These are phyloP conservation scores for Solanum piurae DNA, from an alignment of 257 asterid species.

Conservation along the genomic window DNA sequence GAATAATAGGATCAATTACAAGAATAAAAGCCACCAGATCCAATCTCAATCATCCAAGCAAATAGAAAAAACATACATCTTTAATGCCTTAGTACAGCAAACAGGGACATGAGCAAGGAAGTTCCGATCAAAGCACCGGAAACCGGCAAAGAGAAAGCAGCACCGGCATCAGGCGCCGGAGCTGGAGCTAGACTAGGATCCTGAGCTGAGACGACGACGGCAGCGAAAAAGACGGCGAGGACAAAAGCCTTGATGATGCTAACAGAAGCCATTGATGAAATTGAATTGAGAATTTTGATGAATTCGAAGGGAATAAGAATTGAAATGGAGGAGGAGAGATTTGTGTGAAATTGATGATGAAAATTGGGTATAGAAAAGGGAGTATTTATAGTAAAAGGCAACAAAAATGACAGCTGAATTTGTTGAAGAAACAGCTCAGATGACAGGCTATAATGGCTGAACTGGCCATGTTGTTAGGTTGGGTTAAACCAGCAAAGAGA, in stretches of 20 bases:
- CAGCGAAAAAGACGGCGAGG: constrained; percentile 16
- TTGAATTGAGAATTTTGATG: neutral
- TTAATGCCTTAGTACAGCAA: neutral
- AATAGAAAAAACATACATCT: neutral
- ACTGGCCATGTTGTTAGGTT: neutral
- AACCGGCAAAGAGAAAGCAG: neutral
- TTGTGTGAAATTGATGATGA: neutral
- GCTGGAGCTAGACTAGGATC: constrained; percentile 18
- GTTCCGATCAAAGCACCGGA: neutral
- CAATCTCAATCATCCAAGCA: neutral
- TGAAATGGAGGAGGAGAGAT: neutral
- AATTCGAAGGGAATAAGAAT: neutral
- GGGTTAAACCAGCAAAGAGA: neutral
- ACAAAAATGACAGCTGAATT: neutral
- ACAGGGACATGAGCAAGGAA: neutral
- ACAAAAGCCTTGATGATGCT: constrained; percentile 14
- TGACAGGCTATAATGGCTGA: neutral
- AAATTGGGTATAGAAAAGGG: neutral
- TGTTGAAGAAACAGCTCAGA: neutral
- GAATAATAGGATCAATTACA: neutral
- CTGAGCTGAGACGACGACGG: constrained; percentile 27
- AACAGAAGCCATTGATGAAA: constrained; percentile 34
- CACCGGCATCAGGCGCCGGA: neutral
- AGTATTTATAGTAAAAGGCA: neutral
- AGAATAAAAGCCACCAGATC: neutral